A percentile compares a stretch with the other conserved stretches of the same genome.
Conservation (phyloP, 169 alveolate genomes). For the Eimeria brunetti region DNA sequence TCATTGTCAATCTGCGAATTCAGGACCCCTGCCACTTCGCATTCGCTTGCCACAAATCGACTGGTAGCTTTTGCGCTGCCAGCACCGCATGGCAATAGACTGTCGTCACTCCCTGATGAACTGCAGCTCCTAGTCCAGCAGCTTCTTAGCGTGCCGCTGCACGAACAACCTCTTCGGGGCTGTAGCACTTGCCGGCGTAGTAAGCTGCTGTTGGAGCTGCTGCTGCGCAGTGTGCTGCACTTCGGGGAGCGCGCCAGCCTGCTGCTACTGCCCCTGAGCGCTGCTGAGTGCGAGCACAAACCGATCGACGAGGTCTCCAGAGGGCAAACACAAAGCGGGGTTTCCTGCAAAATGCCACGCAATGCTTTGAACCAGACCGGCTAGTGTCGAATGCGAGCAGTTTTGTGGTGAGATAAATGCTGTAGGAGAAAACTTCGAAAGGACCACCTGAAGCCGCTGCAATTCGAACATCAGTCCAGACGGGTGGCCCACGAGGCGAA, state of each 20-base stretch:
- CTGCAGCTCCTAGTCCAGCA: conserved; percentile 15
- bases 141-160: conserved; percentile 9
- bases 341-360: conserved; percentile 18
- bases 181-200: not conserved
- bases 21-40: conserved; percentile 69
- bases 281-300: conserved; percentile 18
- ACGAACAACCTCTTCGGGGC: conserved; percentile 38
- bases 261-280: conserved; percentile 41
- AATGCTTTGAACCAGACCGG: not conserved
- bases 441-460: not conserved
- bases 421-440: not conserved
- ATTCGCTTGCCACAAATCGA: conserved; percentile 48
- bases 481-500: not conserved
- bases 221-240: conserved; percentile 28
- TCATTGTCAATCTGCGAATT: conserved; percentile 74
- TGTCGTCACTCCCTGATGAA: conserved; percentile 28
- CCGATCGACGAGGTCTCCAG: not conserved
- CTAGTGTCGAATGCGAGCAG: not conserved
- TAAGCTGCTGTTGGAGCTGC: conserved; percentile 45
- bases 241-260: conserved; percentile 34
- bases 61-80: not conserved
- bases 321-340: conserved; percentile 1
- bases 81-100: not conserved
- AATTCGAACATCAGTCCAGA: not conserved
- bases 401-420: not conserved